These are phyloP conservation scores for Paraconiothyrium sp. DNA, from an alignment of 2,329 filamentous ascomycete genomes.

Conservation along the genomic window DNA sequence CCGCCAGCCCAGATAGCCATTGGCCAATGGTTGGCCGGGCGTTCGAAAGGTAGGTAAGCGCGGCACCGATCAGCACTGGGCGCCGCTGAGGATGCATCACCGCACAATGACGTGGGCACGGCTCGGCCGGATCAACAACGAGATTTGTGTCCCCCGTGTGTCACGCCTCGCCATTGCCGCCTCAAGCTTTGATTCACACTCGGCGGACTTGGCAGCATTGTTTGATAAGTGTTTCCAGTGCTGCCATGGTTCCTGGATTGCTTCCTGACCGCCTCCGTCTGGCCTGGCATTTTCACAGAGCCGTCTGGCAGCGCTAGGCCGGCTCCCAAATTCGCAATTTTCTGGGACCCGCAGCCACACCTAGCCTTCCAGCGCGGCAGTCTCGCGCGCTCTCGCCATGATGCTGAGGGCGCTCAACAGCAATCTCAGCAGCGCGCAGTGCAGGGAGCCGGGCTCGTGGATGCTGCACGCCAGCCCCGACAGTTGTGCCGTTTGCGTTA, in stretches of 20 bases:
- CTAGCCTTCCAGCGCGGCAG: background rate
- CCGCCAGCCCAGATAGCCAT: background rate
- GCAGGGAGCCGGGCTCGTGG: background rate
- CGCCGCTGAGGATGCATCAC: background rate
- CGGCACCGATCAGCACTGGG: constrained; percentile 5
- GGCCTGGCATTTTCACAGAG: background rate
- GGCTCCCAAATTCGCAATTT: constrained; percentile 3
- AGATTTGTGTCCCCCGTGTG: constrained; percentile 3
- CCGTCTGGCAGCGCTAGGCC: background rate
- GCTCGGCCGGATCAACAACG: background rate
- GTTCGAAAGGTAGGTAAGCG: no score
- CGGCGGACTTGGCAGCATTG: constrained; percentile 9
- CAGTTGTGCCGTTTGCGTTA: background rate
- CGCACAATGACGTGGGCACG: constrained; percentile 9
- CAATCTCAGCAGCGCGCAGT: background rate
- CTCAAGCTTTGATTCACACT: constrained; percentile 13
- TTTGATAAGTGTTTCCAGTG: background rate
- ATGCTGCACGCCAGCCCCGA: background rate
- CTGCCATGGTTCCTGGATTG: background rate
- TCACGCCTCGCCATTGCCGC: background rate
- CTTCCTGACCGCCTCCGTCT: constrained; percentile 4
- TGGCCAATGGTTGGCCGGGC: no score
- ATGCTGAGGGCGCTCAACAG: background rate
- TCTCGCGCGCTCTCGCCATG: background rate
- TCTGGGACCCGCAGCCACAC: constrained; percentile 8